A percentile compares a stretch with the other conserved stretches of the same genome.
Conservation (phyloP, 2,329 filamentous ascomycete species). For the Neocatenulostroma microsporum region DNA sequence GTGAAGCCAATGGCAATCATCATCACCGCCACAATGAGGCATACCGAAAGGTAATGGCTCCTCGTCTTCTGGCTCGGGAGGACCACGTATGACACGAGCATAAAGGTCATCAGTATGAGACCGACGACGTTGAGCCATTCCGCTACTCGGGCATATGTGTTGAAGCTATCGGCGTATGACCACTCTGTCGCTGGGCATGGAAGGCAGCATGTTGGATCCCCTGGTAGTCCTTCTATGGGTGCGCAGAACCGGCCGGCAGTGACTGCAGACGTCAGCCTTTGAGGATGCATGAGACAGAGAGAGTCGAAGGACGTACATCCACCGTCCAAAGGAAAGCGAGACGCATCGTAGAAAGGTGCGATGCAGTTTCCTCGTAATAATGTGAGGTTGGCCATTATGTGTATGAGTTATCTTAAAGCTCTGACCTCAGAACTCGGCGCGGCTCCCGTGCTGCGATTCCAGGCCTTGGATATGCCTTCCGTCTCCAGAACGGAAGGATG, state of each 20-base stretch:
- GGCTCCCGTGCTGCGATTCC: no score
- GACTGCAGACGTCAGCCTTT: slow-evolving; percentile 31
- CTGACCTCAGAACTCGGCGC: no score
- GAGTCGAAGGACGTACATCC: slow-evolving; percentile 58
- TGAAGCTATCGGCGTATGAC: slow-evolving; percentile 54
- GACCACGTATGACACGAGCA: slow-evolving; percentile 70
- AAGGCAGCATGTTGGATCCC: slow-evolving; percentile 64
- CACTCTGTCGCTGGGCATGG: slow-evolving; percentile 84
- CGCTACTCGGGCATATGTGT: slow-evolving; percentile 55
- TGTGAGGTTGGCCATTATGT: slow-evolving; percentile 10
- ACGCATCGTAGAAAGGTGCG: slow-evolving; percentile 60
- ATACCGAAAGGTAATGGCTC: slow-evolving; percentile 87
- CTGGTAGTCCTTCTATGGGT: slow-evolving; percentile 31
- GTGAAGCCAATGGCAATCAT: slow-evolving; percentile 90
- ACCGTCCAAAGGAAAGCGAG: slow-evolving; percentile 50
- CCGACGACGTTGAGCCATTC: slow-evolving; percentile 76
- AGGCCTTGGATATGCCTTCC: no score
- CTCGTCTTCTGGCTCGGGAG: slow-evolving; percentile 83
- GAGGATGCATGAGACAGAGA: no score
- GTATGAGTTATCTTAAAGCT: no score
- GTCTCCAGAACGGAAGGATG: no score
- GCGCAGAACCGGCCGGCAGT: slow-evolving; percentile 53
- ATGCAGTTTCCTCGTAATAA: slow-evolving; percentile 48
- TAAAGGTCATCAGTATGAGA: slow-evolving; percentile 62
- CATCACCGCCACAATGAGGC: slow-evolving; percentile 65